Evolutionary conservation across 2,329 filamentous ascomycete species (phyloP).

Genomic region (Colletotrichum kahawae): DNA sequence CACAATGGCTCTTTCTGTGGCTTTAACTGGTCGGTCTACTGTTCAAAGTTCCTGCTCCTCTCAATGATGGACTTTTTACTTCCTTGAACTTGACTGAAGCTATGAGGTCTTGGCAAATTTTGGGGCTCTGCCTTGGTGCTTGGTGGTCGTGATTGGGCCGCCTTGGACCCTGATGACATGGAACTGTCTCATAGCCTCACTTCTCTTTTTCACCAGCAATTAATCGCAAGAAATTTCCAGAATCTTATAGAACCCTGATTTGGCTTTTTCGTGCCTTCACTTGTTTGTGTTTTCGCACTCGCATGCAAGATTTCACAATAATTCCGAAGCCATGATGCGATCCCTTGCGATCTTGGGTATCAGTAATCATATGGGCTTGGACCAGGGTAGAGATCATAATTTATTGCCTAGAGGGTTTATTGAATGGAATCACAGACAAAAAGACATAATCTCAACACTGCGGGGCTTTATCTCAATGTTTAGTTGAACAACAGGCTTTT

Average conservation of each 20-base stretch:
- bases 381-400: not conserved
- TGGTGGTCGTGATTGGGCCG: not conserved
- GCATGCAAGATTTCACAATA: not conserved
- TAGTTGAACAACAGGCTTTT: not conserved
- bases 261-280: not conserved
- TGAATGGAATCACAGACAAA: not conserved
- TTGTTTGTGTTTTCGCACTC: not conserved
- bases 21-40: not conserved
- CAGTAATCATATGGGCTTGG: not conserved
- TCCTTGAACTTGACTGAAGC: not conserved
- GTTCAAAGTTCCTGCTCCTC: not conserved
- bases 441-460: not conserved
- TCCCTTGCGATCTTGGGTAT: not conserved
- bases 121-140: not conserved
- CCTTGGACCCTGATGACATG: not conserved
- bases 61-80: not conserved
- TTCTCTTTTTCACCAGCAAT: accelerated
- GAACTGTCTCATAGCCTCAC: not conserved
- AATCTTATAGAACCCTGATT: not conserved
- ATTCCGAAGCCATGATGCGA: not conserved
- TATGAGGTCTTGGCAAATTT: not conserved
- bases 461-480: not conserved
- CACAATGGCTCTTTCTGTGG: not conserved
- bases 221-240: not conserved
- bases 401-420: not conserved